Evolutionary conservation across 768 basidiomycete genomes (phyloP).

Genomic region (Phanerochaete carnosa): DNA sequence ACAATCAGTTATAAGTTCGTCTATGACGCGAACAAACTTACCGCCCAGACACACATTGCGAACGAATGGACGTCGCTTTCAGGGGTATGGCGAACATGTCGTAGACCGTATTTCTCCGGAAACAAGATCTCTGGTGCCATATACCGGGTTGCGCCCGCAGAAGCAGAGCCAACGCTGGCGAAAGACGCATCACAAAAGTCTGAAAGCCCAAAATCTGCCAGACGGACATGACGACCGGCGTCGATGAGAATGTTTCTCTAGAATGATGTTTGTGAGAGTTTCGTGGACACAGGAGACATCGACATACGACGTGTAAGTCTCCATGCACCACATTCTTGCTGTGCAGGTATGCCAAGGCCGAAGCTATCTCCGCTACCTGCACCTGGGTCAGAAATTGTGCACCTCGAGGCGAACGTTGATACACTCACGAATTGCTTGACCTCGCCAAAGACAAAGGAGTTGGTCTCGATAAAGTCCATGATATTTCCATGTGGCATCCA

Average conservation of each 20-base stretch:
- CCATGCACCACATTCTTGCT: slow-evolving; percentile 5
- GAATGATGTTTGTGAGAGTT: not conserved
- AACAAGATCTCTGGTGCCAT: not conserved
- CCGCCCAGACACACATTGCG: not conserved
- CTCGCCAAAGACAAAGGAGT: not conserved
- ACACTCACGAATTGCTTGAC: not conserved
- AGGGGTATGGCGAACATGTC: not conserved
- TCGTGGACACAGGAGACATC: not conserved
- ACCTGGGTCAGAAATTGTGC: too few relatives aligned
- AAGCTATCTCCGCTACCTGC: slow-evolving; percentile 4
- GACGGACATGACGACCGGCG: slow-evolving; percentile 2
- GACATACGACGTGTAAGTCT: slow-evolving; percentile 4
- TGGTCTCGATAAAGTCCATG: not conserved
- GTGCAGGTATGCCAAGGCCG: slow-evolving; percentile 8
- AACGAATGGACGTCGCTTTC: not conserved
- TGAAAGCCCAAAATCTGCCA: slow-evolving; percentile 9
- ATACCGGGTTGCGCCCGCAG: not conserved
- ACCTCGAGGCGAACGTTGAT: too few relatives aligned
- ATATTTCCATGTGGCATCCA: slow-evolving; percentile 10
- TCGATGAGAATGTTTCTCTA: slow-evolving; percentile 13
- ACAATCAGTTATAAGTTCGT: too few relatives aligned
- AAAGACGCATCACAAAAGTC: not conserved
- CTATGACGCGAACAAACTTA: not conserved
- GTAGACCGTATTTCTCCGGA: not conserved
- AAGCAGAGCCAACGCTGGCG: not conserved